Evolutionary conservation across 345 rosid genomes (phyloP).

Genomic region (Eucalyptus urophylla): DNA sequence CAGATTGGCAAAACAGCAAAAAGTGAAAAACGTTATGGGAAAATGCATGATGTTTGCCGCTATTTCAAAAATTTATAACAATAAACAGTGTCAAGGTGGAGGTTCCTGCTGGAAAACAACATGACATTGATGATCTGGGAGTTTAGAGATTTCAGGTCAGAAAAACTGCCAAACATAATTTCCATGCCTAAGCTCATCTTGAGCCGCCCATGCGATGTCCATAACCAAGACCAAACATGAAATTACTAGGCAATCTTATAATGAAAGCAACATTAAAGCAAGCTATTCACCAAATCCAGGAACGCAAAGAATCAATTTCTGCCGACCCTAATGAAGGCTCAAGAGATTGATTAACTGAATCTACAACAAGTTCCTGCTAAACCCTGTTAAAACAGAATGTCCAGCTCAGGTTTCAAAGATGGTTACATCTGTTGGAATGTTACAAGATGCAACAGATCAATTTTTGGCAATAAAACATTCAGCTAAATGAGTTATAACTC

Average conservation of each 20-base stretch:
- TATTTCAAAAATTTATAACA: neutral
- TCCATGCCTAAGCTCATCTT: neutral
- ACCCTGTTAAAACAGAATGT: neutral
- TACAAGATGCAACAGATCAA: neutral
- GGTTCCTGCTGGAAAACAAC: neutral
- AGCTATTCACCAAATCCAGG: neutral
- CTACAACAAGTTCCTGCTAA: neutral
- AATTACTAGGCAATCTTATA: neutral
- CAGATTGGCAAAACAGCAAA: neutral
- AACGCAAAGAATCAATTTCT: neutral
- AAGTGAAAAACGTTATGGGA: neutral
- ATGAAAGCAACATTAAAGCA: neutral
- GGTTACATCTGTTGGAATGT: neutral
- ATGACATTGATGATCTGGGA: neutral
- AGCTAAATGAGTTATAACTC: neutral
- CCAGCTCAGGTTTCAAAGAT: neutral
- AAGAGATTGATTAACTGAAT: neutral
- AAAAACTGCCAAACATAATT: neutral
- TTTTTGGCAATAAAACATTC: neutral
- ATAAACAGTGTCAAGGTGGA: neutral
- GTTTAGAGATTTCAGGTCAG: neutral
- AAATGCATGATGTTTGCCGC: neutral
- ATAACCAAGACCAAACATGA: neutral
- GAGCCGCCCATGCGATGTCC: neutral
- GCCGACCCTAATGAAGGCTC: neutral